Evolutionary conservation across 371 early-diverging fungal genomes (phyloP).

Genomic region (Mycotypha africana): DNA sequence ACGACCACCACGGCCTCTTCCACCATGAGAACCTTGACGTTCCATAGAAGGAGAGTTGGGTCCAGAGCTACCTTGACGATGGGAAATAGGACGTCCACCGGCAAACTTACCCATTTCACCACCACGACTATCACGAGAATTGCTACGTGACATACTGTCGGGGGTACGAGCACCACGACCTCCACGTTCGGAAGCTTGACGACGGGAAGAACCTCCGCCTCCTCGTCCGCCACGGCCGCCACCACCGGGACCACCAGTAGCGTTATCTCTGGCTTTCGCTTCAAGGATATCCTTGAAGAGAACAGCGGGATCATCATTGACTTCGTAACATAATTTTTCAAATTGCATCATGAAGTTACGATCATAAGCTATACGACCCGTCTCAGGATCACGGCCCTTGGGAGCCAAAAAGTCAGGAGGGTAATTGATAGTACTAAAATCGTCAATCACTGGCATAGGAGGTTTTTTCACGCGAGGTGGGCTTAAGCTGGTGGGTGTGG

Average conservation of each 20-base stretch:
- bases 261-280: constrained; percentile 12
- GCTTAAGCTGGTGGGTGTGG: constrained; percentile 11
- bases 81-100: constrained; percentile 39
- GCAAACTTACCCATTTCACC: constrained; percentile 45
- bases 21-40: constrained; percentile 45
- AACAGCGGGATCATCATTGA: constrained; percentile 63
- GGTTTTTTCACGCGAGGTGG: constrained; percentile 20
- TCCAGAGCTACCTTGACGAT: constrained; percentile 48
- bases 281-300: constrained; percentile 65
- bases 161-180: constrained; percentile 51
- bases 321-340: constrained; percentile 56
- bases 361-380: constrained; percentile 57
- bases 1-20: constrained; percentile 46
- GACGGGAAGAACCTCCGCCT: constrained; percentile 46
- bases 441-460: constrained; percentile 26
- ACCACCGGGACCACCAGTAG: constrained; percentile 41
- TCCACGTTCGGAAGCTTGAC: constrained; percentile 58
- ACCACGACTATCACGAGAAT: constrained; percentile 32
- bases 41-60: constrained; percentile 50
- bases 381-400: constrained; percentile 26
- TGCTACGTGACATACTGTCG: constrained; percentile 40
- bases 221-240: constrained; percentile 60
- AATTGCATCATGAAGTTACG: constrained; percentile 80
- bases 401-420: constrained; percentile 43
- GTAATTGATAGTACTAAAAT: constrained; percentile 31